Percentiles rank a stretch among this genome's conserved stretches.
Conservation (phyloP, 2,329 filamentous ascomycete species). For the Thielaviopsis euricoi region DNA sequence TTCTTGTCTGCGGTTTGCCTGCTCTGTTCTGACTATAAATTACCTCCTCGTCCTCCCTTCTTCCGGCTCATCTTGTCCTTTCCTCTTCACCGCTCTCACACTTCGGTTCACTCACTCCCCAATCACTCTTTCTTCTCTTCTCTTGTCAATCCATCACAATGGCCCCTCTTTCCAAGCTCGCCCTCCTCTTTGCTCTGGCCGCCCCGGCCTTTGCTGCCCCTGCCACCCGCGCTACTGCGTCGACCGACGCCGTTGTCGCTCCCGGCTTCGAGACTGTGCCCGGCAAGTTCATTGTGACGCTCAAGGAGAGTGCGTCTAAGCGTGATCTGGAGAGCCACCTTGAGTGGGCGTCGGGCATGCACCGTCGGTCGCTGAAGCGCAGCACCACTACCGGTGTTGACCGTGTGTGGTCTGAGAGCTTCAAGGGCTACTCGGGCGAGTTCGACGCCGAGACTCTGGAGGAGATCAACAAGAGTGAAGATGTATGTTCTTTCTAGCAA, state of each 20-base stretch:
- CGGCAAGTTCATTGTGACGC: constrained; percentile 29
- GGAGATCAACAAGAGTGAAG: constrained; percentile 22
- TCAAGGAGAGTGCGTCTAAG: constrained; percentile 22
- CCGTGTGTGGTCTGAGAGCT: constrained; percentile 17
- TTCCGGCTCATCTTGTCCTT: background rate
- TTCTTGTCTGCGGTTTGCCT: background rate
- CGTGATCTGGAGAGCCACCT: constrained; percentile 20
- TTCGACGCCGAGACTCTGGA: constrained; percentile 27
- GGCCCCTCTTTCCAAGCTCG: constrained; percentile 6
- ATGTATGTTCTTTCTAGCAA: constrained; percentile 19
- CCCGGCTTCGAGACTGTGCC: constrained; percentile 12
- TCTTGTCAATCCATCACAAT: background rate
- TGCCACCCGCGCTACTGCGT: background rate
- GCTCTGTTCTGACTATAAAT: background rate
- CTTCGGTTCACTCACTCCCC: no score
- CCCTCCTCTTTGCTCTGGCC: constrained; percentile 3
- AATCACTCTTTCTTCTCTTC: background rate
- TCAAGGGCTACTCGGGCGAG: constrained; percentile 25
- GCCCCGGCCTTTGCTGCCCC: constrained; percentile 3
- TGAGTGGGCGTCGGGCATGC: constrained; percentile 19
- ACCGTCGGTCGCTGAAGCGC: constrained; percentile 19
- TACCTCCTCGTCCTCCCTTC: background rate
- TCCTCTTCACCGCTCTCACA: background rate
- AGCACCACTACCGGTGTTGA: constrained; percentile 20
- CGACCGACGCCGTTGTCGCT: background rate